Conservation (phyloP, 2,329 filamentous ascomycete genomes). For the Purpureocillium lavendulum region DNA sequence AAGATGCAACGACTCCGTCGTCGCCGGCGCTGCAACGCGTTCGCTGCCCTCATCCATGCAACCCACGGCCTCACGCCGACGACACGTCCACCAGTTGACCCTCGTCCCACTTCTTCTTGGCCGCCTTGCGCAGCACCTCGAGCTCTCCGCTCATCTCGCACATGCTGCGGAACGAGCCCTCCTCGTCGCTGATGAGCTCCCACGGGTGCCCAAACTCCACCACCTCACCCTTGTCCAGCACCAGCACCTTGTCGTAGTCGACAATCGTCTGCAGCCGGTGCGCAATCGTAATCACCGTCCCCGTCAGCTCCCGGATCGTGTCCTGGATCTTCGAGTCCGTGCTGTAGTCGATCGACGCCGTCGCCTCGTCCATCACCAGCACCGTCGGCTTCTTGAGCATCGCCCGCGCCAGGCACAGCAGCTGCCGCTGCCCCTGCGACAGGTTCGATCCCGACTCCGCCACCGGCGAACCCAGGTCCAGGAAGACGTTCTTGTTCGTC, state of each 20-base stretch:
- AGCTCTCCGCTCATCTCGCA: slow-evolving; percentile 56
- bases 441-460: slow-evolving; percentile 89
- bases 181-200: slow-evolving; percentile 64
- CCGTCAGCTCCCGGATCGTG: slow-evolving; percentile 85
- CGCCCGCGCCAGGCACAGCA: slow-evolving; percentile 86
- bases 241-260: slow-evolving; percentile 95
- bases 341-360: slow-evolving; percentile 92
- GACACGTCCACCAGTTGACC: slow-evolving; percentile 26
- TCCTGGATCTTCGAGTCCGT: slow-evolving; percentile 95
- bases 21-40: no score
- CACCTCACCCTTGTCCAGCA: slow-evolving; percentile 81
- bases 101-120: slow-evolving; percentile 44
- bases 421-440: slow-evolving; percentile 91
- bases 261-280: slow-evolving; percentile 94
- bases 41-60: no score
- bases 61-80: no score
- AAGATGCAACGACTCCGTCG: no score
- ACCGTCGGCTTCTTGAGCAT: slow-evolving; percentile 87
- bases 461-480: slow-evolving; percentile 74
- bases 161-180: slow-evolving; percentile 56
- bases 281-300: slow-evolving; percentile 94
- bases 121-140: slow-evolving; percentile 40
- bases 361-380: slow-evolving; percentile 98
- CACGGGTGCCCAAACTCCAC: slow-evolving; percentile 89
- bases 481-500: slow-evolving; percentile 92